Evolutionary conservation across 148 eudicot genomes (phyloP).

Genomic region (Rhododendron henanense): DNA sequence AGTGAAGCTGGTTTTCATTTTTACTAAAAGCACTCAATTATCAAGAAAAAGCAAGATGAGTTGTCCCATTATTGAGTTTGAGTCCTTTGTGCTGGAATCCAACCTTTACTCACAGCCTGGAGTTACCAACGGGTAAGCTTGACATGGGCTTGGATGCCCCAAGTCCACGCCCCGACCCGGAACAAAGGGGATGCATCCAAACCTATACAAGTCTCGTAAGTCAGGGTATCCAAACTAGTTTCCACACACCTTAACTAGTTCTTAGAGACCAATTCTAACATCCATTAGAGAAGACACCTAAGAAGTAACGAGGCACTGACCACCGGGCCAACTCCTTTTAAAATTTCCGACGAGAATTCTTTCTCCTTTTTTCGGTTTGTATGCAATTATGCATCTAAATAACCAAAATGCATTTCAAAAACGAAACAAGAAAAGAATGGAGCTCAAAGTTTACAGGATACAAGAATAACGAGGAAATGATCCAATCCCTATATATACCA

Average conservation of each 20-base stretch:
- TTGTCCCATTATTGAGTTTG: not conserved
- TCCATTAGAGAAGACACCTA: not conserved
- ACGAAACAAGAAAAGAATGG: not conserved
- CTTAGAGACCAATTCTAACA: too few relatives aligned
- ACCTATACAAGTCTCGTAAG: not conserved
- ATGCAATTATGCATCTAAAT: not conserved
- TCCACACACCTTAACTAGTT: too few relatives aligned
- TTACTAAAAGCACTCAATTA: not conserved
- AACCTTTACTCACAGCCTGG: not conserved
- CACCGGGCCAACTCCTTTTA: not conserved
- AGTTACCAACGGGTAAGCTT: not conserved
- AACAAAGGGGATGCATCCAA: not conserved
- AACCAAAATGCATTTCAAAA: not conserved
- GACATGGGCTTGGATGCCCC: not conserved
- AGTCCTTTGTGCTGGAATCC: not conserved
- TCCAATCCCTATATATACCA: not conserved
- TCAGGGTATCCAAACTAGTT: too few relatives aligned
- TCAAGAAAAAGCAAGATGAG: not conserved
- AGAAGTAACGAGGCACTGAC: too few relatives aligned
- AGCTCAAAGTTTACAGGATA: not conserved
- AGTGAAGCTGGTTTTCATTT: not conserved
- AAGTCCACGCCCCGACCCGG: not conserved
- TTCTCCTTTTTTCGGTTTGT: not conserved
- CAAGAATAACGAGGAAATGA: not conserved
- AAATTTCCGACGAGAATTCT: not conserved